Evolutionary conservation across 768 basidiomycete species (phyloP), one percentile per base, ranked within the genome.

Genomic region (Tylopilus sp.): DNA sequence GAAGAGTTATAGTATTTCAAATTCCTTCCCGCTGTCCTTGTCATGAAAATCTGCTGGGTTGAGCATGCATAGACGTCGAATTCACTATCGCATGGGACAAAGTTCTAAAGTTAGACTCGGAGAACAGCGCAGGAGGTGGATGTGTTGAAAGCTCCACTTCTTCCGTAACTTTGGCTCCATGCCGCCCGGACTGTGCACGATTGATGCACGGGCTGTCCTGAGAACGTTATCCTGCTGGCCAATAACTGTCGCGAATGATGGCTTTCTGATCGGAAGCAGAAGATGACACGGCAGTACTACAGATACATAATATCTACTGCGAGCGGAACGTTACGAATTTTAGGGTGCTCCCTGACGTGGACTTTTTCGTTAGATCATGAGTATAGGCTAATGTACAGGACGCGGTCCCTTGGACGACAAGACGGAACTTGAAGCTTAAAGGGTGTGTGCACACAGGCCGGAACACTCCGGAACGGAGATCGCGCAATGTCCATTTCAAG

Each of bases 291-390:
- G 51, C 50, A 34, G 26, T 50, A 49, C 38, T 12, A n/a, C n/a
- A n/a, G 53, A 36, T 57, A 72, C 69, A 72, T 72, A 70, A 70
- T 72, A 66, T 51, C 25, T 48, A 50, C 50, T 63, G 63, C 53
- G 52, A 56, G 28, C 48, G 52, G 52, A 62, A 58, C 64, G 54
- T 64, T 58, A 56, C 50, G 51, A 29, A 49, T 53, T 66, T 62
- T 57, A 56, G 69, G 69, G 69, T 70, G 56, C 58, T 59, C 69
- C 69, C 69, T 70, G 69, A 65, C 29, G 47, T 48, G 55, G 55
- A 51, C 33, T 30, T 51, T 53, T 45, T 53, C 48, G 53, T 54
- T 53, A 38, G 44, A 57, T 52, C 56, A 52, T 55, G 57, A 55
- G 40, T 48, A n/a, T n/a, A 45, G 54, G 46, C 34, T 24, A 8